A percentile compares a stretch with the other conserved stretches of the same genome.
Conservation (phyloP, 352 stramenopile genomes). For the Pythium guiyangense region DNA sequence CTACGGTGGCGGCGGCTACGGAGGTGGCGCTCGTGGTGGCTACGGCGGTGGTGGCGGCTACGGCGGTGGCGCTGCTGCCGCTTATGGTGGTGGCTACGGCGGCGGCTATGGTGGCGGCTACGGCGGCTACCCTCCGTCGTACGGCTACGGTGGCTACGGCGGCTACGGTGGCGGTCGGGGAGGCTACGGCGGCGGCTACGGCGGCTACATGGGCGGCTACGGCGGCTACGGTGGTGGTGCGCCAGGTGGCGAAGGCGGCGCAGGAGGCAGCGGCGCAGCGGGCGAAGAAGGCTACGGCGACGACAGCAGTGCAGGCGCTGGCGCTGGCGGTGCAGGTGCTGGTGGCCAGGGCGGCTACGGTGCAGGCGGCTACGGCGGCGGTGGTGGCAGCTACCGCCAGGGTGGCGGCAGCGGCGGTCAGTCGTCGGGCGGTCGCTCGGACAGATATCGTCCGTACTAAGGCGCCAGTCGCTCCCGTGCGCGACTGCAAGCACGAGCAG, state of each 20-base stretch:
- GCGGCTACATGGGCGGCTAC: conserved; percentile 17
- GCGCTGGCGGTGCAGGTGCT: conserved; percentile 22
- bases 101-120: conserved; percentile 16
- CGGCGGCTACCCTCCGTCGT: conserved; percentile 14
- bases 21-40: no score
- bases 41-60: conserved; percentile 20
- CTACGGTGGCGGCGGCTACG: conserved; percentile 13
- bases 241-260: conserved; percentile 15
- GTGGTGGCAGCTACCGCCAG: conserved; percentile 60
- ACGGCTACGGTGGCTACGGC: conserved; percentile 19
- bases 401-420: conserved; percentile 37
- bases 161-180: conserved; percentile 17
- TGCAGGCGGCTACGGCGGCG: conserved; percentile 40
- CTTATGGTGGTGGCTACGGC: conserved; percentile 14
- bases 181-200: conserved; percentile 23
- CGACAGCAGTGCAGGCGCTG: conserved; percentile 21
- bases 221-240: conserved; percentile 14
- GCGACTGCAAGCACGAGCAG: no score
- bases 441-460: conserved; percentile 86
- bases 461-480: not conserved
- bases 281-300: conserved; percentile 27
- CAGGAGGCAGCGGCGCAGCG: conserved; percentile 13
- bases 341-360: conserved; percentile 34
- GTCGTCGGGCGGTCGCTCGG: conserved; percentile 60
- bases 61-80: conserved; percentile 16